Base-by-base conservation (phyloP, 805 yeast species). In the Kluyveromyces nonfermentans region DNA sequence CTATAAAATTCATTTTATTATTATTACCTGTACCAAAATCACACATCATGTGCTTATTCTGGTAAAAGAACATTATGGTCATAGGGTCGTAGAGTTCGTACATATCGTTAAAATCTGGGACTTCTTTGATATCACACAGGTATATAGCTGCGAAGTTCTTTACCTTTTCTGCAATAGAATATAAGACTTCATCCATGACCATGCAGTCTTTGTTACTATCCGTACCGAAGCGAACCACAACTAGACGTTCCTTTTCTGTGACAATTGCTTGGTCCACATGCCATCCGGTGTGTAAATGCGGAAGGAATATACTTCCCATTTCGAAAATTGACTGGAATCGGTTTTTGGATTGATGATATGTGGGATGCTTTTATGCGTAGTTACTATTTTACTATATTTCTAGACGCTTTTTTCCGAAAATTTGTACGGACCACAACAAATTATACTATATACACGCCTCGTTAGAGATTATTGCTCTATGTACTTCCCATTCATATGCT, bases 11-110 rank as follows among this genome's bases (percentile, higher is more conserved):
- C 68, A 93, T 69, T 70, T 93, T 90, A 70, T 93, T 93, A 64
- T 93, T 93, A 60, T 93, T 88, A 28, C 98, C 98, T 0, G 97
- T 93, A 2, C 98, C 98, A 63, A 89, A 88, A 69, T 93, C 98
- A 64, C 96, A 86, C 94, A 93, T 80, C 95, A 90, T 89, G 63
- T 90, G 97, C 61, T 87, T 84, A 66, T 90, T 90, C 41, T 94
- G 70, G 65, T 75, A 87, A 63, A 93, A 90, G 59, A 90, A 89
- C 97, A 93, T 93, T 42, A 93, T 71, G 36, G 95, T 81, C 72
- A 86, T 76, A 14, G 96, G 94, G 55, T 89, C 97, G 58, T 81
- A 85, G 35, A 57, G 54, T 50, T 59, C 63, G 46, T 63, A 63
- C 59, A 67, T 64, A 28, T 70, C 73, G 54, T 82, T 90, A 65